Conservation (phyloP, 2,329 filamentous ascomycete genomes). For the Trichocomaceae sp. region DNA sequence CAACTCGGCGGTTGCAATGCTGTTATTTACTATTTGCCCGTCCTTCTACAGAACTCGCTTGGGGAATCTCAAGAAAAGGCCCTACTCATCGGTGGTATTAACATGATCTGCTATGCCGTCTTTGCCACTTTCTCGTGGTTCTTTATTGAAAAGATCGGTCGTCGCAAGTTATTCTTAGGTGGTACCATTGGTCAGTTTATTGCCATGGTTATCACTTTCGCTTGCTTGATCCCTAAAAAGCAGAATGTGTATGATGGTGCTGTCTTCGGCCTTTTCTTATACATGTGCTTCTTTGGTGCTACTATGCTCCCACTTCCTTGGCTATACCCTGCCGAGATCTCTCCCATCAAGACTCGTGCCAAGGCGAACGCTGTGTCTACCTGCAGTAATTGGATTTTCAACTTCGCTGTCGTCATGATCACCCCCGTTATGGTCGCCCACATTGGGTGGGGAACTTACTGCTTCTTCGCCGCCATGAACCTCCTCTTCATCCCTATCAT, state of each 20-base stretch:
- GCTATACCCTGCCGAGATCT: constrained; percentile 47
- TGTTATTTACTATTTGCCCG: constrained; percentile 37
- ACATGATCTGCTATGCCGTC: constrained; percentile 33
- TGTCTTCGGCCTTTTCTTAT: constrained; percentile 59
- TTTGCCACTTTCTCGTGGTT: constrained; percentile 31
- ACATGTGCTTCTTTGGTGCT: constrained; percentile 63
- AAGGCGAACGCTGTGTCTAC: constrained; percentile 52
- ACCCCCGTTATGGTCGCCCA: constrained; percentile 36
- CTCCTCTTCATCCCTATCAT: constrained; percentile 46
- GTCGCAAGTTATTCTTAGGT: constrained; percentile 37
- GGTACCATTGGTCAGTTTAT: constrained; percentile 35
- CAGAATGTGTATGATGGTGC: constrained; percentile 29
- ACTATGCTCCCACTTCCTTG: constrained; percentile 60
- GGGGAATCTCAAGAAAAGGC: constrained; percentile 30
- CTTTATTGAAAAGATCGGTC: constrained; percentile 41
- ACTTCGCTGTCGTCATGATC: constrained; percentile 50
- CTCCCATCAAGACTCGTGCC: constrained; percentile 49
- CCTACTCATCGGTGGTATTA: constrained; percentile 39
- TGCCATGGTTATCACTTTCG: constrained; percentile 36
- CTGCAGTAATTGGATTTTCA: constrained; percentile 51
- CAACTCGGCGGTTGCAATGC: constrained; percentile 41
- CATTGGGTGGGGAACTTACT: constrained; percentile 39
- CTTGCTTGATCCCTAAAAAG: constrained; percentile 29
- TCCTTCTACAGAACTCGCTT: constrained; percentile 38
- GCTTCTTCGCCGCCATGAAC: constrained; percentile 40